phyloP scores from a whole-genome alignment of 805 yeast genomes.

The Candida multigemmis region DNA sequence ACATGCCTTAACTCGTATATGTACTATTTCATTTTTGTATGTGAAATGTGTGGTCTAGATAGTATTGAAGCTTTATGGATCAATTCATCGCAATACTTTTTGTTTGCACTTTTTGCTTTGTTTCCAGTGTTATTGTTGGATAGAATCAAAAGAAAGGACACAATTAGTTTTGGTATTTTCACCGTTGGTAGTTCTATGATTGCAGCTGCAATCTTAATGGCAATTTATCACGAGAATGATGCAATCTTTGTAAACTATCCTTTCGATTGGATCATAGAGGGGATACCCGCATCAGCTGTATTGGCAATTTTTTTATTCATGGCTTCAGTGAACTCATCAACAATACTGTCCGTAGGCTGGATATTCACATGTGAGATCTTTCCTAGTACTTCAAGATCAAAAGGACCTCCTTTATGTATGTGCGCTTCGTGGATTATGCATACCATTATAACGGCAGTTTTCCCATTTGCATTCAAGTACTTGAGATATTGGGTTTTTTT shows the following conservation, averaged over 20 bases:
- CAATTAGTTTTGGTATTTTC: slow-evolving; percentile 33
- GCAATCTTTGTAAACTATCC: slow-evolving; percentile 3
- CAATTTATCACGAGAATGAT: slow-evolving; percentile 2
- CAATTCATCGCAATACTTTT: slow-evolving; percentile 27
- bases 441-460: slow-evolving; percentile 24
- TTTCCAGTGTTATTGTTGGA: slow-evolving; percentile 37
- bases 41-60: slow-evolving; percentile 38
- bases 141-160: slow-evolving; percentile 37
- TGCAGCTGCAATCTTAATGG: slow-evolving; percentile 26
- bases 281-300: slow-evolving; percentile 29
- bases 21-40: slow-evolving; percentile 36
- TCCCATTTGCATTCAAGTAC: slow-evolving; percentile 28
- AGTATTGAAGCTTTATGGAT: slow-evolving; percentile 20
- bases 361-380: slow-evolving; percentile 43
- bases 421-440: slow-evolving; percentile 35
- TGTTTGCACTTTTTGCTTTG: slow-evolving; percentile 31
- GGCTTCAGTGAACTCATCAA: slow-evolving; percentile 37
- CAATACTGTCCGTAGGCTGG: slow-evolving; percentile 40
- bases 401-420: slow-evolving; percentile 39
- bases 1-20: slow-evolving; percentile 35
- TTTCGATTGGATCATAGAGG: slow-evolving; percentile 6
- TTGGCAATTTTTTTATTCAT: slow-evolving; percentile 36
- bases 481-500: slow-evolving; percentile 33
- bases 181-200: slow-evolving; percentile 26
- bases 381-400: slow-evolving; percentile 34